Conservation (phyloP, 148 eudicot species). For the Vaccinium myrtillus region DNA sequence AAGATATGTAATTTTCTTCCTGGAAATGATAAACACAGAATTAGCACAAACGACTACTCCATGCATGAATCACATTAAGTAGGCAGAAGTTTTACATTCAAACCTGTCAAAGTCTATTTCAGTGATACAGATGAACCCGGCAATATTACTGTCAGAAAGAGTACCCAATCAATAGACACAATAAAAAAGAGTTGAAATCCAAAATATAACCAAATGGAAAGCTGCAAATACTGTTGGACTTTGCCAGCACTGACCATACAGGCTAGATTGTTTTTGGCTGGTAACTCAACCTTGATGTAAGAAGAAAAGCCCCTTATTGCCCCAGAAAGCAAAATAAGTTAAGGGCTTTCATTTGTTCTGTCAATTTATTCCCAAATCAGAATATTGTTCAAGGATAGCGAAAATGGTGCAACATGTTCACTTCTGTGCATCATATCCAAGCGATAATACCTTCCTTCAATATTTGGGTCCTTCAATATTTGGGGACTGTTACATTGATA, state of each 20-base stretch:
- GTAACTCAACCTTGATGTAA: neutral
- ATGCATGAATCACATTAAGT: neutral
- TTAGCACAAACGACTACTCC: slow-evolving; percentile 2
- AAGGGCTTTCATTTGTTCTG: neutral
- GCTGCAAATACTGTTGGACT: neutral
- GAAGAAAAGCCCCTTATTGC: neutral
- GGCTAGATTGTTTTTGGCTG: neutral
- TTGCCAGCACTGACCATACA: neutral
- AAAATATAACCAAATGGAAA: neutral
- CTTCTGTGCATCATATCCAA: neutral
- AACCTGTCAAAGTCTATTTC: slow-evolving; percentile 82
- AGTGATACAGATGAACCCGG: slow-evolving; percentile 84
- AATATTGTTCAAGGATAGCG: neutral
- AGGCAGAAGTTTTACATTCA: slow-evolving; percentile 12
- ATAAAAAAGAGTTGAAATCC: neutral
- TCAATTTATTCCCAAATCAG: neutral
- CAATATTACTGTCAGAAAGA: slow-evolving; percentile 65
- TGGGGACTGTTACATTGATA: neutral
- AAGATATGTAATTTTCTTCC: slow-evolving; percentile 78
- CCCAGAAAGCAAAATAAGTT: neutral
- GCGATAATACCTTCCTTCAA: neutral
- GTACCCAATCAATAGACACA: neutral
- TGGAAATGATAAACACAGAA: slow-evolving; percentile 24
- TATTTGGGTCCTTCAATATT: neutral
- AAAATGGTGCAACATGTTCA: neutral